A percentile compares a stretch with the other conserved stretches of the same genome.
These are phyloP conservation scores for Ascomycota sp. DNA, from an alignment of 2,329 filamentous ascomycete genomes.

Conservation along the genomic window DNA sequence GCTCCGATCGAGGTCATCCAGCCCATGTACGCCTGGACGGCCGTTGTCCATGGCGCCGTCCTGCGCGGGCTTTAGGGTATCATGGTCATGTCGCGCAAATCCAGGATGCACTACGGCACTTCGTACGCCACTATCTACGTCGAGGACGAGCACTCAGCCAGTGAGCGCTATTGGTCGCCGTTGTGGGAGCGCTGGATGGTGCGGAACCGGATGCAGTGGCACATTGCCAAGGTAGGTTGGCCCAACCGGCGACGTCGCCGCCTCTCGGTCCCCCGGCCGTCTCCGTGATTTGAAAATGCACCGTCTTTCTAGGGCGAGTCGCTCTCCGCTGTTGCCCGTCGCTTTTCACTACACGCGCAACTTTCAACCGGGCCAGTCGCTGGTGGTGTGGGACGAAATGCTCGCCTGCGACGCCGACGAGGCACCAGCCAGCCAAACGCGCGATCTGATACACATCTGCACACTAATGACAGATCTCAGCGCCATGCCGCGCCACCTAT, in stretches of 20 bases:
- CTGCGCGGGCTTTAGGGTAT: constrained; percentile 56
- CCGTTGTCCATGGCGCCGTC: constrained; percentile 59
- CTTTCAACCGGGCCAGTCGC: constrained; percentile 57
- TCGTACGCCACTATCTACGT: constrained; percentile 68
- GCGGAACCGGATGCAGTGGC: constrained; percentile 68
- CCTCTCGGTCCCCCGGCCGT: background rate
- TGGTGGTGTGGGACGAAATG: constrained; percentile 61
- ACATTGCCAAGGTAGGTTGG: constrained; percentile 54
- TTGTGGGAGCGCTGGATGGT: constrained; percentile 74
- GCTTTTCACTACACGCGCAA: constrained; percentile 76
- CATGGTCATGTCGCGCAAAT: constrained; percentile 57
- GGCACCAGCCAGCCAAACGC: constrained; percentile 37
- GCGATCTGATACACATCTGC: constrained; percentile 51
- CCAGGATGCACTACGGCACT: constrained; percentile 60
- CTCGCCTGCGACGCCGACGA: constrained; percentile 55
- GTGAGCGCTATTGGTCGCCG: constrained; percentile 60
- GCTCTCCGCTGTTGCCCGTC: constrained; percentile 52
- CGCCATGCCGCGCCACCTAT: constrained; percentile 52
- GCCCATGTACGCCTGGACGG: constrained; percentile 64
- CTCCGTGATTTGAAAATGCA: background rate
- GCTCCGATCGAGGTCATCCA: constrained; percentile 61
- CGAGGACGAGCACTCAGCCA: constrained; percentile 50
- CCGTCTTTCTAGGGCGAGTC: constrained; percentile 44
- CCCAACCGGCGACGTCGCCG: too few relatives aligned
- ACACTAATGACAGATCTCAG: constrained; percentile 64